phyloP scores from a whole-genome alignment of 1,284 basidiomycete genomes.

The Leccinum variabile region DNA sequence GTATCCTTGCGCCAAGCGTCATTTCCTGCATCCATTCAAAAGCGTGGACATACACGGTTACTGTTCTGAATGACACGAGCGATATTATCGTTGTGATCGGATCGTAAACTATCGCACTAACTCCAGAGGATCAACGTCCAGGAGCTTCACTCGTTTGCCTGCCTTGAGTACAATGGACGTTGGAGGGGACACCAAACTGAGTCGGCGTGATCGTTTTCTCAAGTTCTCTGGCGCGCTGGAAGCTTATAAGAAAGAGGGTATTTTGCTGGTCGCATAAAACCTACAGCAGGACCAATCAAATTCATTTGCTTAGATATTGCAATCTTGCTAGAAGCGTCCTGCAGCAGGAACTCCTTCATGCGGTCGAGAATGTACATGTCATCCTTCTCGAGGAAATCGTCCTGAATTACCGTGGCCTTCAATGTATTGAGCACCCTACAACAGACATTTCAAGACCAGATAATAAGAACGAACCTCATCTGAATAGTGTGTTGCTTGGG shows the following conservation, averaged over 20 bases:
- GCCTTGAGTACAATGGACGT: slow-evolving; percentile 77
- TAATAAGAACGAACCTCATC: slow-evolving; percentile 60
- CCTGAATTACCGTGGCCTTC: slow-evolving; percentile 78
- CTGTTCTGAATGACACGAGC: slow-evolving; percentile 89
- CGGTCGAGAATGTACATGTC: slow-evolving; percentile 75
- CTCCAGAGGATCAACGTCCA: slow-evolving; percentile 91
- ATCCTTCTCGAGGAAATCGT: slow-evolving; percentile 79
- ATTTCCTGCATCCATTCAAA: slow-evolving; percentile 1
- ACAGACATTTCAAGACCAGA: slow-evolving; percentile 8
- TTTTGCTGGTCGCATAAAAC: slow-evolving; percentile 34
- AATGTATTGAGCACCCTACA: slow-evolving; percentile 80
- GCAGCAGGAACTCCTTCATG: slow-evolving; percentile 75
- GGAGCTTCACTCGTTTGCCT: slow-evolving; percentile 75
- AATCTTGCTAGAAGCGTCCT: slow-evolving; percentile 62
- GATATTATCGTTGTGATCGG: slow-evolving; percentile 80
- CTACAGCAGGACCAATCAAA: slow-evolving; percentile 74
- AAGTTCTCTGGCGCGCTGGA: slow-evolving; percentile 56
- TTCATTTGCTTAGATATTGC: slow-evolving; percentile 74
- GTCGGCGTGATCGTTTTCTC: slow-evolving; percentile 52
- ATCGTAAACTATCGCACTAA: slow-evolving; percentile 93
- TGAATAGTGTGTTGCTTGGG: slow-evolving; percentile 90
- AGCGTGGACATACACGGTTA: slow-evolving; percentile 69
- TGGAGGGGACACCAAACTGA: slow-evolving; percentile 54
- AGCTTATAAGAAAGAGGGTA: slow-evolving; percentile 22
- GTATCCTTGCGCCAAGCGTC: slow-evolving; percentile 57